phyloP scores from a whole-genome alignment of 2,329 filamentous ascomycete species.

The Sphaerulina populicola region DNA sequence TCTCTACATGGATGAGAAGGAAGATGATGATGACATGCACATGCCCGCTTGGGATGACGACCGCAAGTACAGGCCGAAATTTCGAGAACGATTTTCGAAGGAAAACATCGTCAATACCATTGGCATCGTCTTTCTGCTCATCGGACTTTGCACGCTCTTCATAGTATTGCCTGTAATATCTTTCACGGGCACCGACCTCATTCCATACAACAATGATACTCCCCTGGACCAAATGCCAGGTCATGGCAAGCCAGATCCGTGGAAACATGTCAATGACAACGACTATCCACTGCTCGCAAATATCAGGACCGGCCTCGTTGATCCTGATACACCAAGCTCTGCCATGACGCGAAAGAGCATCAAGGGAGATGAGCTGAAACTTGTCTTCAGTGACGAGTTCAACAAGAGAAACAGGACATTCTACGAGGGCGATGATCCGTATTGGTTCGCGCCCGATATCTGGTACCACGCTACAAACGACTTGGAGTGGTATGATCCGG shows the following conservation, averaged over 20 bases:
- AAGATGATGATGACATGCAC: constrained; percentile 49
- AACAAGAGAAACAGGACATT: constrained; percentile 47
- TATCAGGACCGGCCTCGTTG: constrained; percentile 43
- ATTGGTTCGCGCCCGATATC: constrained; percentile 46
- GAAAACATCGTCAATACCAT: constrained; percentile 39
- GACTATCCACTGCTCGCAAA: constrained; percentile 43
- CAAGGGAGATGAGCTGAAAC: constrained; percentile 39
- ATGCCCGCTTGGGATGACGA: constrained; percentile 47
- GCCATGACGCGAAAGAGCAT: constrained; percentile 42
- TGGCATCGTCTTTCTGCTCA: constrained; percentile 40
- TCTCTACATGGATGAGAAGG: constrained; percentile 44
- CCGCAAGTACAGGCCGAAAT: constrained; percentile 36
- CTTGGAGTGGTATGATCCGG: constrained; percentile 47
- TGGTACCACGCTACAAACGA: constrained; percentile 50
- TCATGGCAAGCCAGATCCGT: constrained; percentile 28
- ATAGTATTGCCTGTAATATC: constrained; percentile 46
- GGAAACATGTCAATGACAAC: constrained; percentile 44
- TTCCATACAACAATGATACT: constrained; percentile 35
- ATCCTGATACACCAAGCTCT: constrained; percentile 44
- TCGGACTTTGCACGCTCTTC: constrained; percentile 45
- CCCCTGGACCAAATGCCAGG: constrained; percentile 36
- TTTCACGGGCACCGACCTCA: constrained; percentile 36
- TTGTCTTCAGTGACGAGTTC: constrained; percentile 53
- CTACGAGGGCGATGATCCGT: constrained; percentile 51
- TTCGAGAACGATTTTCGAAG: constrained; percentile 40